Base-by-base conservation (phyloP, 2,329 filamentous ascomycete species). In the Trichoderma koningii region DNA sequence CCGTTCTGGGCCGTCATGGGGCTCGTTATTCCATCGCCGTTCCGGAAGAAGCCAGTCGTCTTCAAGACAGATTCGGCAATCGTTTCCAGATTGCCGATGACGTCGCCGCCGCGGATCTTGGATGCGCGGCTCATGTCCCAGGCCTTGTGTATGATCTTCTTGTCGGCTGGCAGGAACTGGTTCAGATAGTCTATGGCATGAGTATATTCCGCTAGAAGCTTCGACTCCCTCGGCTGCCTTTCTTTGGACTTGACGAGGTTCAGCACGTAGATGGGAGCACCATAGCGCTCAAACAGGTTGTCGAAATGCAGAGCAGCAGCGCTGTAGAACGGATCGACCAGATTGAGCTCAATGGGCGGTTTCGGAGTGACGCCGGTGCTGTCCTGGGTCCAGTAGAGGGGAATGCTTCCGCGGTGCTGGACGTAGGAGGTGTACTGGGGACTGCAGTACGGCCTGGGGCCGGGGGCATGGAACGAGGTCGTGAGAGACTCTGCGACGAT, bases 91-190 rank as follows among this genome's bases (percentile, higher is more conserved):
- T 91, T 96, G 26, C 89, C 89, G 70, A 99, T 98, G 2, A 99
- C 95, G 78, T 99, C 93, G 72, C 96, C 91, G 65, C 95, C 93
- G 42, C 91, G 89, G 71, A 89, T 87, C 78, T 99, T 99, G 19
- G 94, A 92, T 5, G 95, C 94, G 66, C 95, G 86, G 67, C 93
- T 97, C 95, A 99, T 99, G 74, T 99, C 95, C 87, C 95, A 99
- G 3, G 94, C 93, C 71, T 95, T 92, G 76, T 99, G 94, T 10
- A 94, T 87, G 59, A 99, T 96, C 74, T 92, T 92, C 73, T 93
- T 92, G 64, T 88, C 89, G 2, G 83, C 78, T 0, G 95, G 94
- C 2, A 99, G 81, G 66, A 96, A 97, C 73, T 98, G 94, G 70
- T 98, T 99, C 55, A 99, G 87, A 71, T 99, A 99, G 48, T 88